These are phyloP conservation scores for Musa beccarii DNA, from an alignment of 176 grass and related monocot genomes.

Conservation along the genomic window DNA sequence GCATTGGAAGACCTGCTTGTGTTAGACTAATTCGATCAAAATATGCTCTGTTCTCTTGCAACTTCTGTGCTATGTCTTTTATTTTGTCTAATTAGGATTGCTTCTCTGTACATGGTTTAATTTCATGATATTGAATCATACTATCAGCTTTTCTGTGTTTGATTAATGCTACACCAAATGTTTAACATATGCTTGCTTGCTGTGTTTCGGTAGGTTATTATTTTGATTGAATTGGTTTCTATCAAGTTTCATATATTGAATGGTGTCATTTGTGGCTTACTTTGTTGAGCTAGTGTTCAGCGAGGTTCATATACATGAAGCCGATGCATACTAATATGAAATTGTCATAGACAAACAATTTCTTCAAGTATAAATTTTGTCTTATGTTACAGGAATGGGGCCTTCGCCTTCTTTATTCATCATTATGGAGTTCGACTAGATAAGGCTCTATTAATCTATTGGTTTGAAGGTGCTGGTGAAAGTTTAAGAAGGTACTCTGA, in stretches of 20 bases:
- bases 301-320: no score
- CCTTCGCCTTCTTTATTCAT: slow-evolving; percentile 59
- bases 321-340: not conserved
- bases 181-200: not conserved
- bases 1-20: not conserved
- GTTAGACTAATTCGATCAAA: no score
- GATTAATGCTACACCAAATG: no score
- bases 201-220: not conserved
- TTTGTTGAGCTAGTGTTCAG: not conserved
- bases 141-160: no score
- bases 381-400: slow-evolving; percentile 39
- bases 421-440: slow-evolving; percentile 61
- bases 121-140: not conserved
- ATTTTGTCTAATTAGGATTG: not conserved
- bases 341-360: not conserved
- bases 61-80: not conserved
- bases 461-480: slow-evolving; percentile 50
- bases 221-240: not conserved
- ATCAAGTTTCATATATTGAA: not conserved
- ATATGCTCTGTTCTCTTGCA: no score
- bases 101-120: not conserved
- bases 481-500: slow-evolving; percentile 58
- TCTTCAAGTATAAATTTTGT: not conserved
- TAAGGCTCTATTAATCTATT: slow-evolving; percentile 56
- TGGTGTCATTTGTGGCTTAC: not conserved